Base-by-base conservation (phyloP, 2,329 filamentous ascomycete species). In the Calonectria montana region DNA sequence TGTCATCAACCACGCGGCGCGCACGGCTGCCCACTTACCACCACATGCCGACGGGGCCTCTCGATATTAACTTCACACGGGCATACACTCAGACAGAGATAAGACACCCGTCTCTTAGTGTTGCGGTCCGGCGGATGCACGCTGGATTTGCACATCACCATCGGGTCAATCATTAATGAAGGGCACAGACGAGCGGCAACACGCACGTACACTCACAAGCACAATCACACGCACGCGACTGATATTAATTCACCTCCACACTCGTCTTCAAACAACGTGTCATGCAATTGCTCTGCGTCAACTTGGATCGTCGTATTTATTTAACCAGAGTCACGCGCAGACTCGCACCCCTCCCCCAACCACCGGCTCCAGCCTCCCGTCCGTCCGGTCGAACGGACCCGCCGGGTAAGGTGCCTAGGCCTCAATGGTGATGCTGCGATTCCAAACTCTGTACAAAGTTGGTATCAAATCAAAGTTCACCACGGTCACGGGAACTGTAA, bases 401-500 rank as follows among this genome's bases (percentile, higher is more conserved):
- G 62, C 71, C 76, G 75, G 76, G 76, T 71, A 78, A 70, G 65
- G 57, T 67, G 71, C 66, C 76, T 75, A 69, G 64, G 53, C 68
- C 39, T 67, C 64, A 62, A 63, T 41, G 67, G 64, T 7, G 25
- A 48, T 29, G n/a, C 35, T 37, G 25, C 53, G 29, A 21, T 59
- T 37, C 16, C 31, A n/a, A 37, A 59, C 48, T 35, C 39, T 41
- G 9, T 41, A 23, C 10, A 29, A 41, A 27, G 29, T 35, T 55
- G 50, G 18, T 31, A 55, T 55, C 27, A 55, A 55, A 55, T 55
- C 50, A 55, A 55, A 31, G 50, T 55, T 55, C n/a, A 35, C 50
- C 50, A 55, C 50, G 29, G 50, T 16, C 50, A 35, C 27, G 50
- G 50, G 27, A 43, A 35, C 16, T 53, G 25, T 18, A 43, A 65